Evolutionary conservation across 176 grass and related monocot species (phyloP).

Genomic region (Triticum monococcum): DNA sequence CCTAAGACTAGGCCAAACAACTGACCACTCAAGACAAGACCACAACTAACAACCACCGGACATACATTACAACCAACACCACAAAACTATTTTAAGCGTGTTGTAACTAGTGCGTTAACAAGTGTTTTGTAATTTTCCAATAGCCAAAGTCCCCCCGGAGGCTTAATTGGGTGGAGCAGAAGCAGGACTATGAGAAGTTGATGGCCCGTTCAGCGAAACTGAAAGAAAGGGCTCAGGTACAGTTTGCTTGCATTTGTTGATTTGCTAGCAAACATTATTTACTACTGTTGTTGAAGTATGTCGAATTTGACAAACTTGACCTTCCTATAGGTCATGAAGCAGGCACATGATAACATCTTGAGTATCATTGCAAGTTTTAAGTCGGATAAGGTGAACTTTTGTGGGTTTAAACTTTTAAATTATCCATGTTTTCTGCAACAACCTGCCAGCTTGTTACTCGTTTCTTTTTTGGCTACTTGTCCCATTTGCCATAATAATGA

Average conservation of each 20-base stretch:
- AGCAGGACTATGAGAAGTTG: not conserved
- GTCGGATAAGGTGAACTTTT: not conserved
- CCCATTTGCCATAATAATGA: not conserved
- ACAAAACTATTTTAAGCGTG: not conserved
- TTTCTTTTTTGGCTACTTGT: not conserved
- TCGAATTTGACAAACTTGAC: not conserved
- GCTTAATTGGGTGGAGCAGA: slow-evolving; percentile 2
- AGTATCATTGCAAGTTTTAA: not conserved
- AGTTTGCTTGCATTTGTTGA: not conserved
- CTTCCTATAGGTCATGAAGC: not conserved
- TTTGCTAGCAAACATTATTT: not conserved
- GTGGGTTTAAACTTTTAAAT: not conserved
- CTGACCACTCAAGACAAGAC: no score
- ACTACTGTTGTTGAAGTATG: not conserved
- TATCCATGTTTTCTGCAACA: not conserved
- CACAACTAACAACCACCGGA: no score
- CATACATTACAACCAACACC: no score
- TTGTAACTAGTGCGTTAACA: not conserved
- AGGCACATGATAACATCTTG: not conserved
- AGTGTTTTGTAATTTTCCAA: not conserved
- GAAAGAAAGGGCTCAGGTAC: not conserved
- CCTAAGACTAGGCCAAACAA: no score
- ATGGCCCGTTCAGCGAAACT: not conserved
- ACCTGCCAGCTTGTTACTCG: not conserved
- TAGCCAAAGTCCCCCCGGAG: not conserved